Percentiles rank a stretch among this genome's conserved stretches.
These are phyloP conservation scores for Ophiostoma ulmi DNA, from an alignment of 2,329 filamentous ascomycete genomes.

Conservation along the genomic window DNA sequence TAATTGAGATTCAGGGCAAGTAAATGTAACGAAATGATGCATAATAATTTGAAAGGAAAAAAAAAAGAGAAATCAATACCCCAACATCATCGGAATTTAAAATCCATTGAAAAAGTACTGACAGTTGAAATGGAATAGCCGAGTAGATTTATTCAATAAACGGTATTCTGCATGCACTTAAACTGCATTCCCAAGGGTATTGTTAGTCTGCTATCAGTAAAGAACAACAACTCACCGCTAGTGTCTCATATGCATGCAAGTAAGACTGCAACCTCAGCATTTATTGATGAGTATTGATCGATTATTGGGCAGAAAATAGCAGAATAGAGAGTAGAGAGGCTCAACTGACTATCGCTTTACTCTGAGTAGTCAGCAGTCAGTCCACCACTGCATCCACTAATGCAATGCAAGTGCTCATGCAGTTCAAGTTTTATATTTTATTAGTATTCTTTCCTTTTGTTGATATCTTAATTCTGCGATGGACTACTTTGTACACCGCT, in stretches of 20 bases:
- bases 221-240: background rate
- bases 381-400: background rate
- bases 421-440: background rate
- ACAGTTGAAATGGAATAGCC: background rate
- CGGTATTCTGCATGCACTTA: background rate
- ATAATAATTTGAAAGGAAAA: no score
- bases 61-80: no score
- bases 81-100: background rate
- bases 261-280: background rate
- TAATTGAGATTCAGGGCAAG: no score
- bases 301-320: no score
- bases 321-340: no score
- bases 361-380: background rate
- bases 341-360: background rate
- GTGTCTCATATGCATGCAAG: background rate
- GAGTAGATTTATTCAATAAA: background rate
- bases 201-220: no score
- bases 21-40: no score
- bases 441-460: background rate
- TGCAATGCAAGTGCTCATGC: conserved; percentile 6
- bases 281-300: background rate
- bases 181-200: background rate
- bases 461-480: no score
- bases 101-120: background rate
- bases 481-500: background rate